Conservation (phyloP, 2,329 filamentous ascomycete species). For the Apiospora aurea region DNA sequence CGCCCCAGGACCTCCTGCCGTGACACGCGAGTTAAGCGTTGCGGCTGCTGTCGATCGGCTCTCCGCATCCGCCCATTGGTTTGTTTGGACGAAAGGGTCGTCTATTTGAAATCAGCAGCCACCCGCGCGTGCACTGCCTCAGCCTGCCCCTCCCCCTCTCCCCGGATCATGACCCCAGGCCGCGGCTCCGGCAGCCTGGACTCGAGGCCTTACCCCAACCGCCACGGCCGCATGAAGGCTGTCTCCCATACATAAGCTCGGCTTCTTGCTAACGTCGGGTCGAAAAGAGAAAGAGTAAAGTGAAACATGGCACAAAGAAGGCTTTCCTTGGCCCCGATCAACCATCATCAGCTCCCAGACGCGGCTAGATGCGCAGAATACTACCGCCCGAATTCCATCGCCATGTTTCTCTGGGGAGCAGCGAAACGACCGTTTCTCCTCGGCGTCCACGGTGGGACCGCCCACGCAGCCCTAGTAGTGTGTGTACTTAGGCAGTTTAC, state of each 20-base stretch:
- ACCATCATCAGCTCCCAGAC: constrained; percentile 7
- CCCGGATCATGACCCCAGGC: background rate
- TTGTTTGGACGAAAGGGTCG: constrained; percentile 12
- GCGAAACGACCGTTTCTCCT: background rate
- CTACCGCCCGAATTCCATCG: background rate
- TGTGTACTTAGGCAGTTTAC: background rate
- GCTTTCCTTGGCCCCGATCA: background rate
- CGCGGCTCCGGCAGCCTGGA: background rate
- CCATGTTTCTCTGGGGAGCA: background rate
- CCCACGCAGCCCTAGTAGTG: background rate
- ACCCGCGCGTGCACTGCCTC: constrained; percentile 16
- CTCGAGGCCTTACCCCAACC: background rate
- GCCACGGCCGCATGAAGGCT: background rate
- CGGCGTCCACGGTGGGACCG: background rate
- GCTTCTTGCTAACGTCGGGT: constrained; percentile 7
- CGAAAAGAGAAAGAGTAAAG: background rate
- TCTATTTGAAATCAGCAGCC: constrained; percentile 25
- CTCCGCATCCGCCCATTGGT: background rate
- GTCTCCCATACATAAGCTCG: constrained; percentile 11
- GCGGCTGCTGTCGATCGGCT: constrained; percentile 11
- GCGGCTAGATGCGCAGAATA: constrained; percentile 24
- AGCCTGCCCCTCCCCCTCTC: background rate
- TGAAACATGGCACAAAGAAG: constrained; percentile 26
- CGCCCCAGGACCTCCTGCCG: constrained; percentile 5
- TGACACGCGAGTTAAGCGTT: background rate